These are phyloP conservation scores for Solanum arcanum DNA, from an alignment of 257 asterid genomes.

Conservation along the genomic window DNA sequence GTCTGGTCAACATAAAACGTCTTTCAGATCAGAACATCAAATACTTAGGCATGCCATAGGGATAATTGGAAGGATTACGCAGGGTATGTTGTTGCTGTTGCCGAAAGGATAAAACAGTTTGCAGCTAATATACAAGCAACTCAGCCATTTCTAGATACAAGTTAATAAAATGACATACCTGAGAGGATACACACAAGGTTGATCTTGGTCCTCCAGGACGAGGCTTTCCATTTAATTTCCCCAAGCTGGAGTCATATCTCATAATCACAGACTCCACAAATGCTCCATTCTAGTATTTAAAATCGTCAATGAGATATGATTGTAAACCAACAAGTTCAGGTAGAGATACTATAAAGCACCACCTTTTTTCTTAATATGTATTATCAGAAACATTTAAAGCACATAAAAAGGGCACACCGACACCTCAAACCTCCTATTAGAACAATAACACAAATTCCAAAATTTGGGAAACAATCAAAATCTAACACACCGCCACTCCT, in stretches of 20 bases:
- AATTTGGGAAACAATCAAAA: neutral
- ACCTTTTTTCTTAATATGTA: neutral
- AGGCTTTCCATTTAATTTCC: conserved; percentile 73
- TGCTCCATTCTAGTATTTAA: conserved; percentile 60
- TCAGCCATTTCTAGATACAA: neutral
- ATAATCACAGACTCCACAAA: conserved; percentile 90
- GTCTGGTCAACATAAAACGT: neutral
- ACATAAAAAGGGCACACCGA: neutral
- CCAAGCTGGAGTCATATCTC: conserved; percentile 86
- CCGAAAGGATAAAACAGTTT: neutral
- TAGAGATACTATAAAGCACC: neutral
- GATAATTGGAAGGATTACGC: neutral
- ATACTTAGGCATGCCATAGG: neutral
- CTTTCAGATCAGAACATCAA: neutral
- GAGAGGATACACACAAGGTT: conserved; percentile 90
- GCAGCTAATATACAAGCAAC: neutral
- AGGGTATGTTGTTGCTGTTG: neutral
- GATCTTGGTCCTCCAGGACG: conserved; percentile 93
- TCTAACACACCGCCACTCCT: neutral
- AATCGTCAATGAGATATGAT: neutral
- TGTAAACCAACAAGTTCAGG: neutral
- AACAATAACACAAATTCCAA: neutral
- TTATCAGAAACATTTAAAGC: neutral
- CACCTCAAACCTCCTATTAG: neutral
- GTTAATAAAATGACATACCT: conserved; percentile 29